A percentile compares a stretch with the other conserved stretches of the same genome.
These are phyloP conservation scores for Chrysoporthe austroafricana DNA, from an alignment of 2,329 filamentous ascomycete genomes.

Conservation along the genomic window DNA sequence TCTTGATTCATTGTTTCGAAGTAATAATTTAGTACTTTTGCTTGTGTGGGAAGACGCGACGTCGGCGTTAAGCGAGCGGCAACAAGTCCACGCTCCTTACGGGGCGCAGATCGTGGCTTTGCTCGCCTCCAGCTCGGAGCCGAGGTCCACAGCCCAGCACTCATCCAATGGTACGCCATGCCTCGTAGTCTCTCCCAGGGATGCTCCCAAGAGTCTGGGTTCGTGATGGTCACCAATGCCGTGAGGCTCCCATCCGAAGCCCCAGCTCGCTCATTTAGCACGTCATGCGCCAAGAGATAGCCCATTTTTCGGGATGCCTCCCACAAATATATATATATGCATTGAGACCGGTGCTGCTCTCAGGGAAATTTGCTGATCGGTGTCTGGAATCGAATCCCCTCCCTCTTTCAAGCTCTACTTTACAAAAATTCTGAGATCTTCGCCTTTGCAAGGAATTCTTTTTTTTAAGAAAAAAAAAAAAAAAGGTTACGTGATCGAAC, in stretches of 20 bases:
- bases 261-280: not conserved
- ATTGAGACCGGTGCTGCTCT: not conserved
- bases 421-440: not conserved
- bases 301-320: not conserved
- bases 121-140: not conserved
- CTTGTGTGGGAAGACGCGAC: not conserved
- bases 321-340: not conserved
- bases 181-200: not conserved
- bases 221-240: not conserved
- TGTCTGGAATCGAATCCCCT: not conserved
- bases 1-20: not conserved
- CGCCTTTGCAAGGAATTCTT: not conserved
- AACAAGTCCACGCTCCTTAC: constrained; percentile 3
- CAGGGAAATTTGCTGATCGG: too few species aligned
- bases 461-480: not conserved
- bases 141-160: not conserved
- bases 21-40: too few species aligned
- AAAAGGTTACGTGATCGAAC: not conserved
- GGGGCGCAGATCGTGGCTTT: constrained; percentile 2
- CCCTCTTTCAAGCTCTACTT: not conserved
- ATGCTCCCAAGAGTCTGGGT: not conserved
- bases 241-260: not conserved
- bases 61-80: constrained; percentile 9
- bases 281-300: constrained; percentile 8
- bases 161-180: not conserved